These are phyloP conservation scores for Nicotiana paniculata DNA, from an alignment of 257 asterid genomes.

Conservation along the genomic window DNA sequence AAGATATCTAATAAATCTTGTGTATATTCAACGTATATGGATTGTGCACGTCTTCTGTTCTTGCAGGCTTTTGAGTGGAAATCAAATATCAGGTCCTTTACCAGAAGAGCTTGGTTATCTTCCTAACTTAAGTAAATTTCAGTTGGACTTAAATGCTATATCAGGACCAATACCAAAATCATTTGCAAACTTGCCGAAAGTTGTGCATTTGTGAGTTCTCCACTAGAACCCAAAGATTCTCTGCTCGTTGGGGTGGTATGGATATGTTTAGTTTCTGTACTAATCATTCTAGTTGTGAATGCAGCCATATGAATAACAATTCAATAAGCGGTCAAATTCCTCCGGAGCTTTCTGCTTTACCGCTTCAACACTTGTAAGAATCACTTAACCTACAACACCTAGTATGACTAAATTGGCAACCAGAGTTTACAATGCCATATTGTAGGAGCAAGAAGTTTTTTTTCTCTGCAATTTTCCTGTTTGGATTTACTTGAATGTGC, in stretches of 20 bases:
- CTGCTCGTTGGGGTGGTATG: constrained; percentile 4
- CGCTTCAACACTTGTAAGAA: constrained; percentile 93
- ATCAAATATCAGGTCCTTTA: constrained; percentile 76
- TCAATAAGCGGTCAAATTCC: constrained; percentile 92
- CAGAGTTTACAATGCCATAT: neutral
- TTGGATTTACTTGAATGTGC: neutral
- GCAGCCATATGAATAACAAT: constrained; percentile 99
- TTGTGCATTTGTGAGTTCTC: constrained; percentile 60
- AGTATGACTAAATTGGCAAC: neutral
- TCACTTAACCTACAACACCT: constrained; percentile 1
- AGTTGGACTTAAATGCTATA: constrained; percentile 79
- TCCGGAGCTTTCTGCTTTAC: constrained; percentile 66
- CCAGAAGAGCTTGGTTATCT: constrained; percentile 91
- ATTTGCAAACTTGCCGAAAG: constrained; percentile 59
- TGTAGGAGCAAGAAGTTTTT: neutral
- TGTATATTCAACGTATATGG: neutral
- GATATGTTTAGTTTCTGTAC: neutral
- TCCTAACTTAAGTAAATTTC: constrained; percentile 70
- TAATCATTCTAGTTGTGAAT: constrained; percentile 15
- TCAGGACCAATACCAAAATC: constrained; percentile 79
- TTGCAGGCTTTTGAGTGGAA: constrained; percentile 92
- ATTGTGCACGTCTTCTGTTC: constrained; percentile 7
- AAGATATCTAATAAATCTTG: neutral
- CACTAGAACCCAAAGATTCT: neutral
- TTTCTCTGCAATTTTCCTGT: neutral